phyloP scores from a whole-genome alignment of 1,139 yeast genomes.

The Yamadazyma sp. region DNA sequence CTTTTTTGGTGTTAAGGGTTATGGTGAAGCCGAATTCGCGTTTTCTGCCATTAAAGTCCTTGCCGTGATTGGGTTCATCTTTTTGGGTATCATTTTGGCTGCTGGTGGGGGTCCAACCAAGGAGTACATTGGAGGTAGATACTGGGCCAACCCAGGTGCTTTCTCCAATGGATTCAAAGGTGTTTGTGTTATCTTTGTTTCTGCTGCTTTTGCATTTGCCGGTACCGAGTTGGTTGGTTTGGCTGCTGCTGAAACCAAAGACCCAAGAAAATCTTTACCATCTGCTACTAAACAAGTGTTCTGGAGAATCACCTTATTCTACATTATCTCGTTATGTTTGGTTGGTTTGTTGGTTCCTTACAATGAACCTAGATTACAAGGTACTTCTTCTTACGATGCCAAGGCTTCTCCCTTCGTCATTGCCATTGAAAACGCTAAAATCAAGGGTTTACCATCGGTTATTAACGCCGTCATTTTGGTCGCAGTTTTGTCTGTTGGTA shows the following conservation, averaged over 20 bases:
- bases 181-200: constrained; percentile 43
- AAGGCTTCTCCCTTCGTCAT: constrained; percentile 51
- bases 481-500: constrained; percentile 49
- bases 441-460: constrained; percentile 44
- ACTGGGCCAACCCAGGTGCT: constrained; percentile 66
- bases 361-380: constrained; percentile 30
- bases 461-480: constrained; percentile 50
- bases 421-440: constrained; percentile 43
- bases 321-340: constrained; percentile 43
- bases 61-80: constrained; percentile 66
- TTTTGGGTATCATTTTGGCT: constrained; percentile 66
- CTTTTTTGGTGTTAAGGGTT: constrained; percentile 64
- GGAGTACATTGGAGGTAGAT: constrained; percentile 55
- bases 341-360: constrained; percentile 47
- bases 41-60: constrained; percentile 60
- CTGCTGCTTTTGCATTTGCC: constrained; percentile 49
- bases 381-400: constrained; percentile 37
- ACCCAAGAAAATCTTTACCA: constrained; percentile 44
- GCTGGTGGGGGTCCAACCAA: constrained; percentile 60
- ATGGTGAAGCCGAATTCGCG: constrained; percentile 70
- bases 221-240: constrained; percentile 50
- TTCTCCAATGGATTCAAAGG: constrained; percentile 67
- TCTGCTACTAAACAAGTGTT: constrained; percentile 48
- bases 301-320: constrained; percentile 47
- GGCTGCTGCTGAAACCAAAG: constrained; percentile 42